Base-by-base conservation (phyloP, 2,329 filamentous ascomycete species). In the Stromatinia cepivora region DNA sequence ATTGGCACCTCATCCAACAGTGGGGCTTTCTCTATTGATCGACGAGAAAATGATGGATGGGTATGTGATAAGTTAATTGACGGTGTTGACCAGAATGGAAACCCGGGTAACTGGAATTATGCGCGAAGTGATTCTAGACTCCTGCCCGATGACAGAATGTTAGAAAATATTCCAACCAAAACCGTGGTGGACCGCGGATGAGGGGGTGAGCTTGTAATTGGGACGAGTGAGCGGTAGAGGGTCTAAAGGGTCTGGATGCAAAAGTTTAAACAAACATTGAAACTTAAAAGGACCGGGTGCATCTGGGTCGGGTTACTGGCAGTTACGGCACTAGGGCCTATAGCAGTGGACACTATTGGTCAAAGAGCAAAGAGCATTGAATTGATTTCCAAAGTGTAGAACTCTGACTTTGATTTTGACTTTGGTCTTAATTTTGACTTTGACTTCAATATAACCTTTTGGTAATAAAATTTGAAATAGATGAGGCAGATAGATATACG, bases 41-140 rank as follows among this genome's bases (percentile, higher is more conserved):
- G 46, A 28, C 8, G 31, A 39, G 61, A 39, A 52, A 52, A 63
- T 52, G 31, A 39, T 52, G 45, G 31, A 62, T 48, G 42, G 46
- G 59, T 34, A 31, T 25, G 28, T 48, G 45, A 36, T 13, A 36
- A 48, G n/a, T 50, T 36, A 46, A 50, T 31, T 62, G 59, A 62
- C 20, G 28, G 31, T 39, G 6, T 22, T 8, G 54, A 39, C 10
- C 39, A n/a, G 31, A 57, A 63, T 39, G 61, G 61, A 52, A 63
- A 8, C 31, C 46, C 61, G 31, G 46, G 61, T n/a, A 52, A 63
- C 34, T 52, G 17, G n/a, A 63, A 20, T 63, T 63, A 28, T 63
- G 61, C 61, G 61, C 46, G 22, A 52, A 63, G 46, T 39, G 46
- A 63, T 39, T 63, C 61, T 63, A 63, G 61, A 63, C 46, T 63